Evolutionary conservation across 2,329 filamentous ascomycete genomes (phyloP).

Genomic region (Chrysosporium keratinophilum): DNA sequence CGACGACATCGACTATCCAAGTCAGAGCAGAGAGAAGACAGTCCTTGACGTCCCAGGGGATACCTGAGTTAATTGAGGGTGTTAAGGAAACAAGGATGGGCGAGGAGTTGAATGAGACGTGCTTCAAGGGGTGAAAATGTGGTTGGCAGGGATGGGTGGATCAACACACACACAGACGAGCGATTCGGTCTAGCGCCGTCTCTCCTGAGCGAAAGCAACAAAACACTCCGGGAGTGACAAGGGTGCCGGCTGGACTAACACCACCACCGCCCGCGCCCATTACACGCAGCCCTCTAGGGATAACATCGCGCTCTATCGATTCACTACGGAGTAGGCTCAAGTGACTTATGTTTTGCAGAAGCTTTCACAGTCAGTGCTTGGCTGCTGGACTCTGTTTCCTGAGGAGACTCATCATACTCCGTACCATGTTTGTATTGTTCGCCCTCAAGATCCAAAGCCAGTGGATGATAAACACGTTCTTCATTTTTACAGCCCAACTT

Average conservation of each 20-base stretch:
- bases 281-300: no score
- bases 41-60: not conserved
- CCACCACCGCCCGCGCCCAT: not conserved
- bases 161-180: not conserved
- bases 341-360: not conserved
- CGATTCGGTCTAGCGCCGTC: slow-evolving; percentile 5
- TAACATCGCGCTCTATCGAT: no score
- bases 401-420: not conserved
- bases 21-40: not conserved
- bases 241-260: not conserved
- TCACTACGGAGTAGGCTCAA: not conserved
- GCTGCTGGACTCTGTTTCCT: not conserved
- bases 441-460: not conserved
- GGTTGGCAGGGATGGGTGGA: slow-evolving; percentile 10
- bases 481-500: not conserved
- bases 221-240: not conserved
- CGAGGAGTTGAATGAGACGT: slow-evolving; percentile 3
- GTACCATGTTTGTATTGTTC: not conserved
- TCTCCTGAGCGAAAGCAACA: not conserved
- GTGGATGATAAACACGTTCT: not conserved
- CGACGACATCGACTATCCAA: not conserved
- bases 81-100: not conserved
- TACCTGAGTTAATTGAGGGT: not conserved
- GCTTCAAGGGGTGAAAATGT: slow-evolving; percentile 10
- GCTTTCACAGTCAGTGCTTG: not conserved